Evolutionary conservation across 495 filamentous ascomycete genomes (phyloP), one percentile per base, ranked within the genome.

Genomic region (Lindgomyces ingoldianus): DNA sequence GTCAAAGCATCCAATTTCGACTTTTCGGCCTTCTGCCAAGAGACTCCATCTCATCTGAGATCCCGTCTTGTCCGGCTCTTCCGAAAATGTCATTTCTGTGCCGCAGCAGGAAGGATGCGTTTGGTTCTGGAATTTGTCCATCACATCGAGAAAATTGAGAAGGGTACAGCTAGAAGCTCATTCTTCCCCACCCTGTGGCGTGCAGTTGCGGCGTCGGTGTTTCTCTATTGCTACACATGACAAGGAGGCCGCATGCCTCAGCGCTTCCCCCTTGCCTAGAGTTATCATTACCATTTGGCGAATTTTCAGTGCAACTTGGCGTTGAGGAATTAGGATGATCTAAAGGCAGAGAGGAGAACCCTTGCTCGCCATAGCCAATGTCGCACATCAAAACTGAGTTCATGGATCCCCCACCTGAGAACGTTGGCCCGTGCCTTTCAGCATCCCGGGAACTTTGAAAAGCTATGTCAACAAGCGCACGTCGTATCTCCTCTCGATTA

Each of bases 171-270:
- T n/a, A n/a, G n/a, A n/a, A n/a, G n/a, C n/a, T n/a, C n/a, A n/a
- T n/a, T n/a, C n/a, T n/a, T 39, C 6, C 6, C 6, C 33, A 14
- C 6, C 33, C 33, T 39, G 18, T 1, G 50, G 26, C 50, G 6
- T 36, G 8, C 50, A 30, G 26, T 26, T 53, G 50, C 50, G 27
- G 50, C 50, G 18, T 18, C 22, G 21, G 14, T 45, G 54, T 57
- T 21, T 57, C 39, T 57, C 33, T 55, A 33, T 29, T 29, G 33
- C 33, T 6, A 14, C 33, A 39, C 6, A 47, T n/a, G 29, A 25
- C 54, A 47, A 30, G 54, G 39, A 57, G 19, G 54, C 45, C n/a
- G 45, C n/a, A 24, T 24, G n/a, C n/a, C n/a, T n/a, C n/a, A n/a
- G n/a, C n/a, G n/a, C 36, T 41, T 41, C 36, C 9, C 8, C 8